Percentiles rank a stretch among this genome's conserved stretches.
These are phyloP conservation scores for Cryphonectria radicalis DNA, from an alignment of 2,329 filamentous ascomycete genomes.

Conservation along the genomic window DNA sequence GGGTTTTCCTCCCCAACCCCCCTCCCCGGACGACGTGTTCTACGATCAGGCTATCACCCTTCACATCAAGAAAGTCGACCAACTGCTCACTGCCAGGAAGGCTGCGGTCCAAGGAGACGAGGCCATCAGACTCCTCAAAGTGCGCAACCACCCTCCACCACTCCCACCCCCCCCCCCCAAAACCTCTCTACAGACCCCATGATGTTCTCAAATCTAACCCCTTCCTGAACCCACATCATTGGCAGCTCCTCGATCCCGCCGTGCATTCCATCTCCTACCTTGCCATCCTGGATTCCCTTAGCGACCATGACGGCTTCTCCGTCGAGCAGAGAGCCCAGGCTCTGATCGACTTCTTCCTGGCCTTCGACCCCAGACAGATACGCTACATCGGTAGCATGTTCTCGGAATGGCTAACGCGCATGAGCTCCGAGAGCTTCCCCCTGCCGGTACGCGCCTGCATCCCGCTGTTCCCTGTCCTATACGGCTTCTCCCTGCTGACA, in stretches of 20 bases:
- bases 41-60: constrained; percentile 47
- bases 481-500: neutral
- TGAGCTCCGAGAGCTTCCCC: constrained; percentile 43
- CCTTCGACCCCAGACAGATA: constrained; percentile 56
- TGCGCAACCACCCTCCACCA: constrained; percentile 30
- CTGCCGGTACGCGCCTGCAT: constrained; percentile 44
- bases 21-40: constrained; percentile 37
- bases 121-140: constrained; percentile 47
- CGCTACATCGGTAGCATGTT: constrained; percentile 54
- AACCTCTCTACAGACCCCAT: neutral
- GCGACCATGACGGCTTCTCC: constrained; percentile 38
- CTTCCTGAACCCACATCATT: neutral
- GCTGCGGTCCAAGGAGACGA: constrained; percentile 39
- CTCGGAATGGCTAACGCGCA: constrained; percentile 47
- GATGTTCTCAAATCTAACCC: constrained; percentile 1
- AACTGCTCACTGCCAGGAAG: constrained; percentile 41
- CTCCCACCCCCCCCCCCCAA: too few species aligned
- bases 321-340: constrained; percentile 19
- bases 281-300: constrained; percentile 48
- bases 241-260: constrained; percentile 51
- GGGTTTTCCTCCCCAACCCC: constrained; percentile 45
- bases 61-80: constrained; percentile 45
- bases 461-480: neutral
- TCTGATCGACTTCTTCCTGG: constrained; percentile 51
- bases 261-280: constrained; percentile 58